Percentiles rank a stretch among this genome's conserved stretches.
These are phyloP conservation scores for Malbranchea zuffiana DNA, from an alignment of 2,329 filamentous ascomycete species.

Conservation along the genomic window DNA sequence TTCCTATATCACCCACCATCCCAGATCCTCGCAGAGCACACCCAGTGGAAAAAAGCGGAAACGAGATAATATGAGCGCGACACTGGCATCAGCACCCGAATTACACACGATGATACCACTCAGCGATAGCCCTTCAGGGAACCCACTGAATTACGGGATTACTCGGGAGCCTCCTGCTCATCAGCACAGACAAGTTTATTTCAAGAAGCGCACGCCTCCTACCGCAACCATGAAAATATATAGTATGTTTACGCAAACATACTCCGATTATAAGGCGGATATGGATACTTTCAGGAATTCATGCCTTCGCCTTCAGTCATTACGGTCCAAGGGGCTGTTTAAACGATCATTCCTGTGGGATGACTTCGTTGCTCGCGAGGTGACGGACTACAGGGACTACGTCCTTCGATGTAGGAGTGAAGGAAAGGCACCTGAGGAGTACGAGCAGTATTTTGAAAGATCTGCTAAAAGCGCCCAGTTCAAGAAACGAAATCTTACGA, in stretches of 20 bases:
- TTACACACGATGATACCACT: too few species aligned
- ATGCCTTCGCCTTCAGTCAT: constrained; percentile 26
- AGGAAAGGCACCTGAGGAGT: constrained; percentile 22
- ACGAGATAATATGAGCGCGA: too few species aligned
- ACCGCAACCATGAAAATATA: constrained; percentile 19
- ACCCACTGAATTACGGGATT: too few species aligned
- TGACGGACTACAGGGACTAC: constrained; percentile 29
- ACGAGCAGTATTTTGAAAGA: constrained; percentile 31
- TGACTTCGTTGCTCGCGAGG: constrained; percentile 36
- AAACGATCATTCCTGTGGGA: constrained; percentile 35
- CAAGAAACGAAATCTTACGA: constrained; percentile 30
- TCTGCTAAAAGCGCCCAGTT: constrained; percentile 24
- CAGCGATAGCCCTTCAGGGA: too few species aligned
- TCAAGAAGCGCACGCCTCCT: background rate
- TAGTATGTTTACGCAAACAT: constrained; percentile 30
- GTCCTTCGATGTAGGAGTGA: constrained; percentile 19
- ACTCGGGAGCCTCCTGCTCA: too few species aligned
- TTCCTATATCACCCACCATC: too few species aligned
- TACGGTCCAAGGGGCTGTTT: constrained; percentile 23
- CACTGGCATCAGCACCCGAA: too few species aligned
- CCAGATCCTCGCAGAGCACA: too few species aligned
- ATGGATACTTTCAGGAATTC: constrained; percentile 30
- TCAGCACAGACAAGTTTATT: constrained; percentile 2
- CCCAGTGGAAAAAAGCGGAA: too few species aligned
- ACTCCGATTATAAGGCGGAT: constrained; percentile 31